These are phyloP conservation scores for Diaporthe eres DNA, from an alignment of 2,329 filamentous ascomycete genomes.

Conservation along the genomic window DNA sequence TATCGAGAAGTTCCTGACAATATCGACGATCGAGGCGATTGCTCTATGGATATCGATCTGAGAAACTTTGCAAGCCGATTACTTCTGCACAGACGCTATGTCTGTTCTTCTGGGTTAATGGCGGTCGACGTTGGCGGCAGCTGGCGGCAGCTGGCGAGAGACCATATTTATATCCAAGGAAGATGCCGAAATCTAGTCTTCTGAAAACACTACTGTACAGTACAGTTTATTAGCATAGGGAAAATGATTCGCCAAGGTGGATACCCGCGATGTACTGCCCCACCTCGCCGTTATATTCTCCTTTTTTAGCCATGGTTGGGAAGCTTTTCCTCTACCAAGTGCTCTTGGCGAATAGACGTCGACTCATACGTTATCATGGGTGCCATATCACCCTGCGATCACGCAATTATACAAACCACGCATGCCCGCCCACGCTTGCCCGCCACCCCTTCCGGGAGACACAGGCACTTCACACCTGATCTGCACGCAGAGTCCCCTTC, in stretches of 20 bases:
- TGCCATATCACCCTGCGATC: slow-evolving; percentile 21
- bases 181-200: not conserved
- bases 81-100: not conserved
- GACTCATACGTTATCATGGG: slow-evolving; percentile 15
- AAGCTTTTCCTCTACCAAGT: slow-evolving; percentile 1
- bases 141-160: not conserved
- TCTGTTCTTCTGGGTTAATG: not conserved
- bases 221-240: not conserved
- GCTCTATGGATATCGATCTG: not conserved
- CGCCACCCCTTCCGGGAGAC: not conserved
- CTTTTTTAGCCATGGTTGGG: slow-evolving; percentile 4
- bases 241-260: not conserved
- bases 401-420: slow-evolving; percentile 18
- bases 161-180: not conserved
- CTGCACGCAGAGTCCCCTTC: not conserved
- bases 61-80: not conserved
- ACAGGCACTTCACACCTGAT: not conserved
- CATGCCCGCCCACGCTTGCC: not conserved
- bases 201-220: not conserved
- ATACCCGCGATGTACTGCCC: not conserved
- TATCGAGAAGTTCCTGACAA: not conserved
- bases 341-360: slow-evolving; percentile 10
- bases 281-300: slow-evolving; percentile 26
- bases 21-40: not conserved
- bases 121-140: slow-evolving; percentile 4